A percentile compares a stretch with the other conserved stretches of the same genome.
Evolutionary conservation across 2,329 filamentous ascomycete species (phyloP).

Genomic region (Tolypocladium capitatum): DNA sequence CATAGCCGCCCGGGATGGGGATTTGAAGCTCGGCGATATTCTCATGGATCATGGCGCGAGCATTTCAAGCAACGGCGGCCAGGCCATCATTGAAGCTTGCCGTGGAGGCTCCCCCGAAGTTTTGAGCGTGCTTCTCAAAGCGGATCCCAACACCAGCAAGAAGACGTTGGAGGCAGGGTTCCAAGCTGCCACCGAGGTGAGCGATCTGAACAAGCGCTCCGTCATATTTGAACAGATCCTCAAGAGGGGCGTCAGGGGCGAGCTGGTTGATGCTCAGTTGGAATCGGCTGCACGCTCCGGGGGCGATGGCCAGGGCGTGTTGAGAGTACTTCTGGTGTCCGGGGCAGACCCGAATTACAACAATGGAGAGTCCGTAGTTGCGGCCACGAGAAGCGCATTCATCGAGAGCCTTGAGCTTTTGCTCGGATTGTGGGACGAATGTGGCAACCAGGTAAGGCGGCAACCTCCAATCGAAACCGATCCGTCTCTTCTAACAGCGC

Average conservation of each 20-base stretch:
- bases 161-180: constrained; percentile 36
- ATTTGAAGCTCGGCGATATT: constrained; percentile 35
- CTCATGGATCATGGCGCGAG: constrained; percentile 39
- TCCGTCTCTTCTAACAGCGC: not conserved
- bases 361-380: constrained; percentile 40
- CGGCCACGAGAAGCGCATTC: constrained; percentile 37
- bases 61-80: constrained; percentile 35
- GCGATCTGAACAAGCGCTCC: constrained; percentile 33
- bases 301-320: constrained; percentile 31
- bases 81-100: constrained; percentile 41
- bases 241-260: constrained; percentile 33
- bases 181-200: constrained; percentile 39
- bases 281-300: constrained; percentile 38
- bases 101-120: constrained; percentile 35
- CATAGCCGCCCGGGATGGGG: constrained; percentile 37
- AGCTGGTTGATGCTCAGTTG: constrained; percentile 38
- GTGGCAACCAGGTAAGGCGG: constrained; percentile 25
- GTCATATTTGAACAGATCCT: constrained; percentile 38
- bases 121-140: constrained; percentile 34
- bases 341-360: constrained; percentile 44
- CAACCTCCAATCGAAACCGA: not conserved
- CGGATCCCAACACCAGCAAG: constrained; percentile 23
- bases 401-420: constrained; percentile 36
- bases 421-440: constrained; percentile 30
- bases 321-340: constrained; percentile 35